A percentile compares a stretch with the other conserved stretches of the same genome.
Evolutionary conservation across 75 land plant genomes (phyloP).

Genomic region (Adiantum capillusveneris): DNA sequence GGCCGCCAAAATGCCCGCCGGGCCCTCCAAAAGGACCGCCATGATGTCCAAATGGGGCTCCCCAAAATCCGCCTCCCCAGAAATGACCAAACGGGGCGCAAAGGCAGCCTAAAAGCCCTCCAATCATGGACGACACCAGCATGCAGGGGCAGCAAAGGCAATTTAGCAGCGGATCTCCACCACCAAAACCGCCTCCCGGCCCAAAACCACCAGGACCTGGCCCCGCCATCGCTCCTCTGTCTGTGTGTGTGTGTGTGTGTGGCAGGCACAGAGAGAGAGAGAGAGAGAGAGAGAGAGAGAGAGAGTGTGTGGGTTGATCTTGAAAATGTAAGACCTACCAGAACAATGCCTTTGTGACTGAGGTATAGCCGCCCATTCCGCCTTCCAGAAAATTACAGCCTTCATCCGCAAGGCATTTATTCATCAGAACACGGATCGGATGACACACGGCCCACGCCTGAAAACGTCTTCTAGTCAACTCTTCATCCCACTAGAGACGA

Average conservation of each 20-base stretch:
- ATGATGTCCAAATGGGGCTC: neutral
- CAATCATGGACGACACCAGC: neutral
- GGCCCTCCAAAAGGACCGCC: neutral
- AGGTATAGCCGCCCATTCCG: too few species aligned
- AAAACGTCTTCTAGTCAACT: too few species aligned
- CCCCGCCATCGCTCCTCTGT: neutral
- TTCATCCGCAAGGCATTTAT: too few species aligned
- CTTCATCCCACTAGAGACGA: too few species aligned
- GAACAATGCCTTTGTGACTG: too few species aligned
- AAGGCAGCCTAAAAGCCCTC: neutral
- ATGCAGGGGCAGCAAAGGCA: conserved; percentile 4
- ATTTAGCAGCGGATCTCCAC: neutral
- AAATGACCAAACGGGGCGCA: neutral
- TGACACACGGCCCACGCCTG: too few species aligned
- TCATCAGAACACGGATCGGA: too few species aligned
- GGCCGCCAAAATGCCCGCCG: neutral
- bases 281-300: too few species aligned
- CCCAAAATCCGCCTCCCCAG: conserved; percentile 2
- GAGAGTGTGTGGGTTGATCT: too few species aligned
- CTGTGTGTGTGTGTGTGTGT: neutral
- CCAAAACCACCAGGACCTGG: neutral
- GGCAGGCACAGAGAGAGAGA: too few species aligned
- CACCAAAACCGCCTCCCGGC: neutral
- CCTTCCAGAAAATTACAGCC: too few species aligned
- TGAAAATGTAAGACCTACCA: too few species aligned